Percentiles rank a stretch among this genome's conserved stretches.
phyloP scores from a whole-genome alignment of 2,329 filamentous ascomycete species.

The Colletotrichum sp. region DNA sequence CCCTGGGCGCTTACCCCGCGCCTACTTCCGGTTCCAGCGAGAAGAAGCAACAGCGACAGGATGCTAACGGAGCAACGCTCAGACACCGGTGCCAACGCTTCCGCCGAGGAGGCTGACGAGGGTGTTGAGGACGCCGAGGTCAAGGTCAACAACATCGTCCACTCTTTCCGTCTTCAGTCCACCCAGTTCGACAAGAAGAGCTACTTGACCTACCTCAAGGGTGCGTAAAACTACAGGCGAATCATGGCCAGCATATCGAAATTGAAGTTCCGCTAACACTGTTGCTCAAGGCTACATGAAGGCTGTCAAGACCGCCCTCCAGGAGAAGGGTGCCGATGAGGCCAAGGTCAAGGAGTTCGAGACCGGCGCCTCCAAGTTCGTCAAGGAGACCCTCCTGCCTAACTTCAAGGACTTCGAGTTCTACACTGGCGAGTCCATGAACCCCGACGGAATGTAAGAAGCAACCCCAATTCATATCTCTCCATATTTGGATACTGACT shows the following conservation, averaged over 20 bases:
- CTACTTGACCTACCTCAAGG: slow-evolving; percentile 85
- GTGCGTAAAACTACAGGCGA: slow-evolving; percentile 51
- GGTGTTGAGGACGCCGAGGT: slow-evolving; percentile 71
- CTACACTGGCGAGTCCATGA: slow-evolving; percentile 89
- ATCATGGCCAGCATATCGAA: neutral
- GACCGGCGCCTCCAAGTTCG: slow-evolving; percentile 72
- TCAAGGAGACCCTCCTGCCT: slow-evolving; percentile 80
- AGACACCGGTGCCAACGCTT: slow-evolving; percentile 96
- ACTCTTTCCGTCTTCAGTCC: slow-evolving; percentile 87
- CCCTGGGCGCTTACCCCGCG: neutral
- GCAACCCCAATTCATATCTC: neutral
- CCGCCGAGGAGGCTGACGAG: slow-evolving; percentile 87
- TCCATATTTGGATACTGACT: neutral
- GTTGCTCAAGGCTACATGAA: slow-evolving; percentile 80
- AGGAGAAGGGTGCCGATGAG: slow-evolving; percentile 64
- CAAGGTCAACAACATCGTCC: slow-evolving; percentile 90
- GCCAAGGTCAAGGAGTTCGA: slow-evolving; percentile 81
- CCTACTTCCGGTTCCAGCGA: neutral
- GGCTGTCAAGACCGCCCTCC: slow-evolving; percentile 75
- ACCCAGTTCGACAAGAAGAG: slow-evolving; percentile 87
- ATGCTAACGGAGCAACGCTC: neutral
- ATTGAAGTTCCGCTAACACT: neutral
- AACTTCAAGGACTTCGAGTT: slow-evolving; percentile 98
- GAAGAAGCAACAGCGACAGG: neutral
- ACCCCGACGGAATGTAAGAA: slow-evolving; percentile 88